Percentiles rank a stretch among this genome's conserved stretches.
These are phyloP conservation scores for Liriodendron chinense DNA, from an alignment of 164 flowering plant genomes.

Conservation along the genomic window DNA sequence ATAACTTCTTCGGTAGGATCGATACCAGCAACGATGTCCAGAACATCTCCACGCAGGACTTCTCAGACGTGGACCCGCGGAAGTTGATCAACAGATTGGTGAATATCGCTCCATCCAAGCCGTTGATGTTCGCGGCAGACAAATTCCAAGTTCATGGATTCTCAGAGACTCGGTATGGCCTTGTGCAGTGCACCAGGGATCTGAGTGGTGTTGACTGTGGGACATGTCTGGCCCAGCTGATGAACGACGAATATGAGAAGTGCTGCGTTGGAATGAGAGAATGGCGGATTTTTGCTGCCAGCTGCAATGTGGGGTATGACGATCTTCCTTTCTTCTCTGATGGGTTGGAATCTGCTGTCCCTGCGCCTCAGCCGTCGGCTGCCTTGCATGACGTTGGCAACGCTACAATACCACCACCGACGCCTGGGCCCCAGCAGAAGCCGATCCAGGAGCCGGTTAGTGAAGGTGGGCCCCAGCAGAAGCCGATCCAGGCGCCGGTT, in stretches of 20 bases:
- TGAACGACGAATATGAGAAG: background rate
- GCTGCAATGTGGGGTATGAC: background rate
- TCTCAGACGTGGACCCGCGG: background rate
- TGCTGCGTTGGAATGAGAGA: background rate
- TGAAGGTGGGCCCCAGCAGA: no score
- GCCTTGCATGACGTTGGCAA: no score
- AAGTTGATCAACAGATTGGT: background rate
- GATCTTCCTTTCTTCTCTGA: background rate
- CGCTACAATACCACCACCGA: no score
- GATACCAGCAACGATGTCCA: background rate
- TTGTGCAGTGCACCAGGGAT: conserved; percentile 3
- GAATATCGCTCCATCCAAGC: background rate
- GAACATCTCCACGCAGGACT: background rate
- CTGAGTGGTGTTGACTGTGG: background rate
- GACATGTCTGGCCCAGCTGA: background rate
- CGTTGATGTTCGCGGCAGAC: background rate
- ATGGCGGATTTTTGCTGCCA: background rate
- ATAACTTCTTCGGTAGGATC: background rate
- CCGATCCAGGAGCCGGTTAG: no score
- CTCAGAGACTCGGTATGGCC: background rate
- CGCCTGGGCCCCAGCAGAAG: no score
- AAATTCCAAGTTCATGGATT: background rate
- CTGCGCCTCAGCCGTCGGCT: no score
- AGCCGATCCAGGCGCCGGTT: no score
- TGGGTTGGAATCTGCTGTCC: background rate